Conservation (phyloP, 73 alveolate species). For the Blepharisma japonicum region DNA sequence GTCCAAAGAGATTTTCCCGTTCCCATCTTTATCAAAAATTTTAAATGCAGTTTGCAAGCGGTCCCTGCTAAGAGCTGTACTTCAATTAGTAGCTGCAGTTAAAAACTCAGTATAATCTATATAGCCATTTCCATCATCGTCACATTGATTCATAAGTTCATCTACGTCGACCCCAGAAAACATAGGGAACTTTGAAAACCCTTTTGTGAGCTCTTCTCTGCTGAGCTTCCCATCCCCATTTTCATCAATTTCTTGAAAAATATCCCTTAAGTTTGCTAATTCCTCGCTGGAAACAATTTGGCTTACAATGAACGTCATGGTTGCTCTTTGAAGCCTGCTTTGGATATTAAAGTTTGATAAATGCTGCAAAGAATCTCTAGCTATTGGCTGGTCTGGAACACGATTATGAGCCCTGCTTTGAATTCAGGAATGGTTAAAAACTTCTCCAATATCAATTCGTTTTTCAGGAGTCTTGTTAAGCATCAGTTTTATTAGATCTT, state of each 20-base stretch:
- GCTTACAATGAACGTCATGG: constrained; percentile 57
- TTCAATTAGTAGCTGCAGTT: constrained; percentile 46
- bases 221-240: constrained; percentile 58
- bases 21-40: constrained; percentile 55
- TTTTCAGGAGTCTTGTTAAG: constrained; percentile 47
- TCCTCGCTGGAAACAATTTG: constrained; percentile 49
- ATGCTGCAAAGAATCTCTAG: not conserved
- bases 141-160: constrained; percentile 42
- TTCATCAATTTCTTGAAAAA: constrained; percentile 41
- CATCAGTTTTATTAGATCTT: constrained; percentile 39
- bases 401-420: constrained; percentile 32
- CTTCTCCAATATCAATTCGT: constrained; percentile 49
- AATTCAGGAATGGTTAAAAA: constrained; percentile 49
- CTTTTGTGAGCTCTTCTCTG: constrained; percentile 46
- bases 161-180: constrained; percentile 45
- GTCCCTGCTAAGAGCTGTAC: constrained; percentile 29
- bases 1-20: constrained; percentile 45
- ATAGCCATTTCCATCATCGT: constrained; percentile 49
- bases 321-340: constrained; percentile 44
- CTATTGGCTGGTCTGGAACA: constrained; percentile 35
- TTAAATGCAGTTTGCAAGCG: constrained; percentile 45
- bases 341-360: constrained; percentile 35
- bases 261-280: constrained; percentile 33
- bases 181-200: not conserved
- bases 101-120: constrained; percentile 57